Conservation (phyloP, 176 grass and related monocot species). For the Calamus simplicifolius region DNA sequence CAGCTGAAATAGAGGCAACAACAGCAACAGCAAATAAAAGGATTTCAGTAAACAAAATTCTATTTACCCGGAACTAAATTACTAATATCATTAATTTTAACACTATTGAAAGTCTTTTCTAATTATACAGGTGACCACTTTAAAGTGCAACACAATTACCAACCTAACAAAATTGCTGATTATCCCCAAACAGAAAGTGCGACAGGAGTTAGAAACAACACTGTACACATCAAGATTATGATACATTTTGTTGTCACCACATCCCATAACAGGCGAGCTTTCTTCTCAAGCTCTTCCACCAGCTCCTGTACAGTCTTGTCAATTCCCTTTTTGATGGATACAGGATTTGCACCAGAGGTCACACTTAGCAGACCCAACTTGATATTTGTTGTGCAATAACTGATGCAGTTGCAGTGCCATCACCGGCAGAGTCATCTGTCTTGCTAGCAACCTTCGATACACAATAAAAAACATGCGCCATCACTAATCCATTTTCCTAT, state of each 20-base stretch:
- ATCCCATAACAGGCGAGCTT: slow-evolving; percentile 63
- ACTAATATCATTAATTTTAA: too few species aligned
- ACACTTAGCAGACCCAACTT: slow-evolving; percentile 71
- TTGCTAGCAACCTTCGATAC: slow-evolving; percentile 81
- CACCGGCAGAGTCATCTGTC: slow-evolving; percentile 83
- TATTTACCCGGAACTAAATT: too few species aligned
- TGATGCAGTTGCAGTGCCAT: slow-evolving; percentile 82
- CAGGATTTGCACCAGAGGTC: slow-evolving; percentile 85
- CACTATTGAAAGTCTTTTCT: too few species aligned
- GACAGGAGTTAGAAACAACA: too few species aligned
- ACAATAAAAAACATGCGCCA: background rate
- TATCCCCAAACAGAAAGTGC: too few species aligned
- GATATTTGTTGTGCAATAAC: slow-evolving; percentile 90
- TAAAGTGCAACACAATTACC: too few species aligned
- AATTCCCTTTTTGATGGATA: slow-evolving; percentile 85
- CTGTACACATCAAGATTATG: background rate
- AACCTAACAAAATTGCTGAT: too few species aligned
- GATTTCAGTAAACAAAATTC: background rate
- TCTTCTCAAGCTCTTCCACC: slow-evolving; percentile 74
- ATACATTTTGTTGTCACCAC: slow-evolving; percentile 79
- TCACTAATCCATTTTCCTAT: background rate
- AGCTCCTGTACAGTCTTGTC: slow-evolving; percentile 77
- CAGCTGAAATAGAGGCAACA: slow-evolving; percentile 72
- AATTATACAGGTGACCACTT: too few species aligned
- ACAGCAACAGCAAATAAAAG: slow-evolving; percentile 35